Percentiles rank a stretch among this genome's conserved stretches.
Evolutionary conservation across 495 filamentous ascomycete species (phyloP).

Genomic region (Penicillium riverlandense): DNA sequence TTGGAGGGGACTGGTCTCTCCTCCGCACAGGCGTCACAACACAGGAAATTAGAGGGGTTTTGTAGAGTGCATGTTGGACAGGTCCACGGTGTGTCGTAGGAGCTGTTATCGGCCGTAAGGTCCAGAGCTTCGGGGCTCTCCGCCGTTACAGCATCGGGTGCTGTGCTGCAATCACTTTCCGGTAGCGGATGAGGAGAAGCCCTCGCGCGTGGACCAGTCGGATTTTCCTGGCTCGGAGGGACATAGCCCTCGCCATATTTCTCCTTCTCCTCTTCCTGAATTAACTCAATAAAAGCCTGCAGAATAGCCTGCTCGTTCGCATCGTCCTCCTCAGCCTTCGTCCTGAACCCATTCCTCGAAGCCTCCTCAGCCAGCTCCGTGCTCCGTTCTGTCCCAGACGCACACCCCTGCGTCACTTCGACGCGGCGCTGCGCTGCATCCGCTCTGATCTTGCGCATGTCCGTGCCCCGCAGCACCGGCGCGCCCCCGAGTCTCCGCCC

Average conservation of each 20-base stretch:
- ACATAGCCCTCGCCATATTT: constrained; percentile 62
- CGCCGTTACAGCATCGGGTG: not conserved
- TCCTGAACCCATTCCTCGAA: constrained; percentile 66
- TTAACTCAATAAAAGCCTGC: constrained; percentile 78
- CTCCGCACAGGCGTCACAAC: constrained; percentile 71
- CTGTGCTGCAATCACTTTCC: constrained; percentile 9
- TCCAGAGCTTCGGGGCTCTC: constrained; percentile 5
- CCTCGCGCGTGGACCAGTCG: constrained; percentile 41
- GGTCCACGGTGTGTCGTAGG: constrained; percentile 51
- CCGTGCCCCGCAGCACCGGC: constrained; percentile 51
- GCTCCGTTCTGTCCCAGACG: constrained; percentile 52
- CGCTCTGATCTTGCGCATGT: constrained; percentile 69
- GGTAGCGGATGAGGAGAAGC: constrained; percentile 11
- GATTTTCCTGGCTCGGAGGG: constrained; percentile 54
- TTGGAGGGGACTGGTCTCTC: constrained; percentile 47
- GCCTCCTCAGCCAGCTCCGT: constrained; percentile 61
- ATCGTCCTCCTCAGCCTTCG: constrained; percentile 80
- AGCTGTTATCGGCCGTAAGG: constrained; percentile 18
- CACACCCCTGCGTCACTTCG: constrained; percentile 66
- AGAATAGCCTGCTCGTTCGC: constrained; percentile 88
- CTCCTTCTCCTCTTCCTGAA: constrained; percentile 74
- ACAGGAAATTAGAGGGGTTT: constrained; percentile 61
- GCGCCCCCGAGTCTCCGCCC: constrained; percentile 71
- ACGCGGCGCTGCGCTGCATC: constrained; percentile 65
- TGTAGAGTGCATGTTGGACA: constrained; percentile 78